Base-by-base conservation (phyloP, 2,329 filamentous ascomycete genomes). In the Stagonosporopsis rhizophila region DNA sequence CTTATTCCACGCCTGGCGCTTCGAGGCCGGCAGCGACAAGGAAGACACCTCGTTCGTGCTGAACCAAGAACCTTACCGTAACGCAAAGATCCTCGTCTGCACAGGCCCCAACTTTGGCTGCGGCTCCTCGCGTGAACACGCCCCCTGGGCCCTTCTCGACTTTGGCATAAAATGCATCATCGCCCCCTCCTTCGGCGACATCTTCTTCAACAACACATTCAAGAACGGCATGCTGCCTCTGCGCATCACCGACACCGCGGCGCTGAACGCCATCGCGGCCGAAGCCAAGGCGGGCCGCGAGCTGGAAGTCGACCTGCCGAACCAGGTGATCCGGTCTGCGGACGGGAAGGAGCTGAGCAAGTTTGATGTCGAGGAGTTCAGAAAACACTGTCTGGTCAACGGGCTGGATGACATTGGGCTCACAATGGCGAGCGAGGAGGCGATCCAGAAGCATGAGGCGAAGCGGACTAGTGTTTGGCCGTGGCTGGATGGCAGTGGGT, bases 121-220 rank as follows among this genome's bases (percentile, higher is more conserved):
- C 70, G 95, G 95, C 65, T 90, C 86, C 69, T 94, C 89, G 27
- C 88, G 95, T 74, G 95, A 98, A 79, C 95, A 98, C 80, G 95
- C 95, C 2, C 95, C 95, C 1, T 98, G 95, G 95, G 94, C 95
- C 6, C 85, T 98, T 22, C 87, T 96, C 54, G 95, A 98, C 79
- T 98, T 98, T 69, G 95, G 95, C 66, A 96, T 99, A 80, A 91
- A 89, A 74, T 94, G 89, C 75, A 84, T 98, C 70, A 96, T 98
- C 67, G 95, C 94, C 1, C 91, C 92, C 1, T 93, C 90, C 1
- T 91, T 86, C 66, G 90, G 89, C 56, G 92, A 96, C 73, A 99
- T 99, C 77, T 97, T 97, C 87, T 96, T 94, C 86, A 97, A 96
- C 86, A 99, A 99, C 83, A 95, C 90, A n/a, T 98, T 97, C 86